Base-by-base conservation (phyloP, 176 grass and related monocot species). In the Avena atlantica region DNA sequence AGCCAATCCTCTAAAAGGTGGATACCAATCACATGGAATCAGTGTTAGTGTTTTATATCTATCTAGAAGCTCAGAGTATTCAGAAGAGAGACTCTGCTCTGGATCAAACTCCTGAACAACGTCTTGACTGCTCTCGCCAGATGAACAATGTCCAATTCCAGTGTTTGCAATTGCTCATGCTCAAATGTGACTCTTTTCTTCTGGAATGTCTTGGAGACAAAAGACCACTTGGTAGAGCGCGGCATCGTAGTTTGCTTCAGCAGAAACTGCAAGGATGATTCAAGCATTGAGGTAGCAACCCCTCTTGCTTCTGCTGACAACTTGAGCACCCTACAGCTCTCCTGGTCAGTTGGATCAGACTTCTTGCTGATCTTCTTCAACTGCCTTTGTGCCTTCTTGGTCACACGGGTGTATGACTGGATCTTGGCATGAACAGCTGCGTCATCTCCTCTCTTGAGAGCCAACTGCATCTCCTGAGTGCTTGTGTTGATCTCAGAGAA, bases 351-450 rank as follows among this genome's bases (percentile, higher is more conserved):
- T 64, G 65, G 19, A 69, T 74, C 37, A 79, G 66, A 25, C 56
- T 87, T 84, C 79, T 83, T 86, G 69, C 48, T 74, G 67, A 77
- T 91, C 52, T 91, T 87, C 75, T 89, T 89, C 14, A 81, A 79
- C 74, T 91, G 84, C 11, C 85, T 94, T 12, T 85, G 52, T 1
- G 11, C 84, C 65, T 89, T 91, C 76, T 78, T 91, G 59, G 52
- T 62, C 19, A 87, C 27, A 11, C 42, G 27, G 19, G 67, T 69
- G 15, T 19, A 94, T 17, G 78, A 78, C 81, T 57, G 81, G 8
- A 77, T 49, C 50, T 78, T 89, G 71, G 16, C 59, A 42, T 78
- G 74, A 36, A 78, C n/a, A 40, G 55, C n/a, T 16, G 62, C 29
- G 45, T 80, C 58, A 62, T 78, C 62, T 52, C 91, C 67, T 90